Evolutionary conservation across 345 rosid genomes (phyloP).

Genomic region (Trapa bicornis): DNA sequence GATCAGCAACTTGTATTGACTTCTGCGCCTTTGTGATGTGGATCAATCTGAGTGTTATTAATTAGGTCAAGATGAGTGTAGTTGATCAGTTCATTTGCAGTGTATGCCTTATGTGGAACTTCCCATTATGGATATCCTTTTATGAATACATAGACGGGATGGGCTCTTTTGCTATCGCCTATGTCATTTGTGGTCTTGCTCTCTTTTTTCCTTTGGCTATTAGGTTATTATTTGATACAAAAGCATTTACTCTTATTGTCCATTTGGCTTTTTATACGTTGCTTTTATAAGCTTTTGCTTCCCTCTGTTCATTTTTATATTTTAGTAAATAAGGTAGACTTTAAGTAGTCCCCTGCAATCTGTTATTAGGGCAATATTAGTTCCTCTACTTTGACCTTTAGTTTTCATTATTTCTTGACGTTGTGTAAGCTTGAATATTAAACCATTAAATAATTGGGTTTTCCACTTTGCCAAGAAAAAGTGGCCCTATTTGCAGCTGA

Average conservation of each 20-base stretch:
- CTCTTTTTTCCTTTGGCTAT: not conserved
- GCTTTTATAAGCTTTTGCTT: not conserved
- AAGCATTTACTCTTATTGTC: not conserved
- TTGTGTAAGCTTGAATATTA: not conserved
- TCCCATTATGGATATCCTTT: conserved; percentile 10
- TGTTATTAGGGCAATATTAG: not conserved
- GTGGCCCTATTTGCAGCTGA: no score
- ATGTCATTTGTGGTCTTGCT: not conserved
- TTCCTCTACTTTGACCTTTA: not conserved
- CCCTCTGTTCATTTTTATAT: not conserved
- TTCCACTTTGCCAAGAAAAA: not conserved
- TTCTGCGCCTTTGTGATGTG: conserved; percentile 48
- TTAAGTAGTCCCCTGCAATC: not conserved
- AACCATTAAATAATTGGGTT: not conserved
- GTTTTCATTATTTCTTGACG: not conserved
- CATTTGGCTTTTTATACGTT: not conserved
- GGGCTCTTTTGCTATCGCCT: not conserved
- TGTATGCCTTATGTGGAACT: conserved; percentile 9
- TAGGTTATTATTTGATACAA: not conserved
- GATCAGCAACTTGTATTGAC: conserved; percentile 30
- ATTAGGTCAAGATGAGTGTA: conserved; percentile 29
- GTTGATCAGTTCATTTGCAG: conserved; percentile 24
- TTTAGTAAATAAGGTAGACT: not conserved
- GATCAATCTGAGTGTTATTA: conserved; percentile 44
- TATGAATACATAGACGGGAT: conserved; percentile 1